Evolutionary conservation across 371 early-diverging fungal genomes (phyloP).

Genomic region (Mucor sp.): DNA sequence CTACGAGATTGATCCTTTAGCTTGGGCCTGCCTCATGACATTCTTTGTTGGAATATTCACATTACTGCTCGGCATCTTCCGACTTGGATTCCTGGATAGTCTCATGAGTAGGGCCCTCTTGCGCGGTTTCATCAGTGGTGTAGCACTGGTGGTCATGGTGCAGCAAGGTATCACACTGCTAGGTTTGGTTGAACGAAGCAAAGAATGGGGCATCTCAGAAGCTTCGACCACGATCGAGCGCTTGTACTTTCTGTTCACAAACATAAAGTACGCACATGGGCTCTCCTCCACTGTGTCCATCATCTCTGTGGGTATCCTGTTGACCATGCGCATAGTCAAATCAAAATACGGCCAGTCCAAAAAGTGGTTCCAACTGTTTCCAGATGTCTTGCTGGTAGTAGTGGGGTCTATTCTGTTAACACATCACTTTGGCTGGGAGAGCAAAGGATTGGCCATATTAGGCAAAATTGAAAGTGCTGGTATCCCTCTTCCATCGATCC

Average conservation of each 20-base stretch:
- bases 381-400: slow-evolving; percentile 90
- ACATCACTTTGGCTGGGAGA: slow-evolving; percentile 65
- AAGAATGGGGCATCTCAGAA: slow-evolving; percentile 57
- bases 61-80: slow-evolving; percentile 87
- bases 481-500: slow-evolving; percentile 64
- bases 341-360: slow-evolving; percentile 38
- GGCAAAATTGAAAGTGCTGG: slow-evolving; percentile 66
- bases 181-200: slow-evolving; percentile 60
- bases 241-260: slow-evolving; percentile 57
- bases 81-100: slow-evolving; percentile 94
- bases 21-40: slow-evolving; percentile 73
- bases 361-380: slow-evolving; percentile 69
- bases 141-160: slow-evolving; percentile 86
- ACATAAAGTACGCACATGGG: slow-evolving; percentile 61
- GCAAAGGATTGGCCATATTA: slow-evolving; percentile 72
- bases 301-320: slow-evolving; percentile 67
- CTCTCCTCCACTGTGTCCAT: slow-evolving; percentile 73
- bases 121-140: slow-evolving; percentile 92
- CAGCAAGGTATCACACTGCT: slow-evolving; percentile 82
- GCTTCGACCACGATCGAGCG: slow-evolving; percentile 76
- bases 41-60: slow-evolving; percentile 92
- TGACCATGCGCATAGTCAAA: slow-evolving; percentile 63
- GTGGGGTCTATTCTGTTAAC: slow-evolving; percentile 71
- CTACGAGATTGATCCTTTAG: slow-evolving; percentile 50
- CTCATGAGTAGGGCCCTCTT: slow-evolving; percentile 88